phyloP scores from a whole-genome alignment of 2,329 filamentous ascomycete genomes.

The Coniochaeta ligniaria region DNA sequence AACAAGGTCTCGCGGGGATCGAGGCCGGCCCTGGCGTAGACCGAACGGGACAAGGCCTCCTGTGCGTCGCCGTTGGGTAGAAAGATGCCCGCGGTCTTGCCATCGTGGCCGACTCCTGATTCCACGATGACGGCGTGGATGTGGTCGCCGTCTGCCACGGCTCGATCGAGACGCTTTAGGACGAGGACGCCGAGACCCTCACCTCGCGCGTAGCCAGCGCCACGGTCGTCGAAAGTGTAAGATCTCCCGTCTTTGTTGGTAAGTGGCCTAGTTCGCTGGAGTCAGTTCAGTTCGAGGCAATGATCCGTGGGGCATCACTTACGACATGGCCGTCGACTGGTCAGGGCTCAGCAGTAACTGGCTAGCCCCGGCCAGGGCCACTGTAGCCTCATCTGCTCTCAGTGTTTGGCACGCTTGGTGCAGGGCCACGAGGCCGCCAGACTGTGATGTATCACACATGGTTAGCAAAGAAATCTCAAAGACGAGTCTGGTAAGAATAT shows the following conservation, averaged over 20 bases:
- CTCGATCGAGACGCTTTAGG: conserved; percentile 27
- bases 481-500: too few relatives aligned
- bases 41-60: neutral
- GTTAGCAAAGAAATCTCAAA: neutral
- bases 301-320: too few relatives aligned
- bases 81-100: too few relatives aligned
- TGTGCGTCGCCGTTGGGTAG: too few relatives aligned
- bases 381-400: neutral
- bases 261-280: too few relatives aligned
- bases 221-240: conserved; percentile 23
- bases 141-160: conserved; percentile 8
- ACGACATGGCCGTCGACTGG: neutral
- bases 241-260: conserved; percentile 5
- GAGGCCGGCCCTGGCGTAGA: neutral
- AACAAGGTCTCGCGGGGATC: neutral
- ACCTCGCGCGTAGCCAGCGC: conserved; percentile 37
- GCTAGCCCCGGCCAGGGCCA: neutral
- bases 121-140: conserved; percentile 6
- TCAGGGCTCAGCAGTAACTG: neutral
- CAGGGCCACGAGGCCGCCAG: neutral
- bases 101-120: conserved; percentile 5
- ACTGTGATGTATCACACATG: neutral
- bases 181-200: conserved; percentile 34
- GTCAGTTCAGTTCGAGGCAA: too few relatives aligned
- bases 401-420: neutral